Base-by-base conservation (phyloP, 208 protist species). In the Leishmania martiniquensis region DNA sequence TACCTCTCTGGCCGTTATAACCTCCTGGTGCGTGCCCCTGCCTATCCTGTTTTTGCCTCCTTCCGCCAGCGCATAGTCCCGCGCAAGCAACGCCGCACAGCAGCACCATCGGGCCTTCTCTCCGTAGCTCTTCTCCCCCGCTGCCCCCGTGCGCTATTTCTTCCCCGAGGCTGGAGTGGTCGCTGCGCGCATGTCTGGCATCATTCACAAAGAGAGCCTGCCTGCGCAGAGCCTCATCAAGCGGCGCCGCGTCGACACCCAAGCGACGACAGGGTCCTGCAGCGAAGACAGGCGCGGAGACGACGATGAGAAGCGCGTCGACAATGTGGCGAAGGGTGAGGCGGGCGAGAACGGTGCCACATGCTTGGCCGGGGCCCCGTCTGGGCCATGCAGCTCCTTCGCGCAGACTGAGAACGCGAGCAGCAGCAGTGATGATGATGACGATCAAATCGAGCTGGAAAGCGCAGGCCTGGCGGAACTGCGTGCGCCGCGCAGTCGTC, bases 151-250 rank as follows among this genome's bases (percentile, higher is more conserved):
- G 39, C 39, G 39, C 63, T 68, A 2, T 42, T 22, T 49, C 63
- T 25, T 45, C 22, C 12, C n/a, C 5, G 6, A 5, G 63, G 6
- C 63, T 47, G 39, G 63, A 4, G 22, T 15, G 20, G 17, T 22
- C 1, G 20, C 3, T 20, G 22, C 45, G 67, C 45, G 20, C 67
- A 86, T 86, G 82, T 37, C 80, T 22, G 81, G 79, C 17, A 86
- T 89, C 42, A 73, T 66, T n/a, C 90, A 94, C 84, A 94, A 94
- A 79, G 90, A 94, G 69, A 89, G 86, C 68, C 83, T 91, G 25
- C 87, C 85, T 17, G 85, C 73, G 13, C 87, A 94, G 52, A 74
- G 83, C 25, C 72, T 79, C 68, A 89, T 94, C 52, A 94, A 94
- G 66, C 90, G 90, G 32, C 87, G 87, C 32, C 90, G 90, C 37